Evolutionary conservation across 164 flowering plant genomes (phyloP).

Genomic region (Magnolia kwangsiensis): DNA sequence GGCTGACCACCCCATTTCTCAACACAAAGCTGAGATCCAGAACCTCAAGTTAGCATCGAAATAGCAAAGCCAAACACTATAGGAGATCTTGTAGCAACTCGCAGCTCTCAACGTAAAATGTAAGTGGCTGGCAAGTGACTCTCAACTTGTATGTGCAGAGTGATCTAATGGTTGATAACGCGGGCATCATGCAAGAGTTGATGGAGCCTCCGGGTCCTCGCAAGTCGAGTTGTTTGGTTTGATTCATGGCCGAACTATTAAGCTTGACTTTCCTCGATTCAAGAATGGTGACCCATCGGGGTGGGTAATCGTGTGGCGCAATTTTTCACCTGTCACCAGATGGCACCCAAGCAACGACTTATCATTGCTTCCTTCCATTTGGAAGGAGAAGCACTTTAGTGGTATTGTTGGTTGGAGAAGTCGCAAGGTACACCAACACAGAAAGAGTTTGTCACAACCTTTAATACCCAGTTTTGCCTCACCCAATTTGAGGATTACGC

Average conservation of each 20-base stretch:
- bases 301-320: not conserved
- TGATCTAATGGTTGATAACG: not conserved
- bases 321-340: not conserved
- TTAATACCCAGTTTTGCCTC: not conserved
- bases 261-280: not conserved
- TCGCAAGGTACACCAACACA: not conserved
- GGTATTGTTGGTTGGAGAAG: not conserved
- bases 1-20: not conserved
- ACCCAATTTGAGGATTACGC: not conserved
- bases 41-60: not conserved
- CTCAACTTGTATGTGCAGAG: not conserved
- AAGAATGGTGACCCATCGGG: not conserved
- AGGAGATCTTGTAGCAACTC: not conserved
- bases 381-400: not conserved
- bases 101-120: not conserved
- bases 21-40: not conserved
- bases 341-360: not conserved
- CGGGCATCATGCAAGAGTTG: not conserved
- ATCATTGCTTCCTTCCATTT: not conserved
- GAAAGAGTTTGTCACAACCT: not conserved
- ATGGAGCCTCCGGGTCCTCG: not conserved
- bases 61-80: not conserved
- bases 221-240: not conserved
- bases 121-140: not conserved
- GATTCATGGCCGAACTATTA: not conserved